Evolutionary conservation across 1,139 yeast genomes (phyloP).

Genomic region (Taiozyma onychis): DNA sequence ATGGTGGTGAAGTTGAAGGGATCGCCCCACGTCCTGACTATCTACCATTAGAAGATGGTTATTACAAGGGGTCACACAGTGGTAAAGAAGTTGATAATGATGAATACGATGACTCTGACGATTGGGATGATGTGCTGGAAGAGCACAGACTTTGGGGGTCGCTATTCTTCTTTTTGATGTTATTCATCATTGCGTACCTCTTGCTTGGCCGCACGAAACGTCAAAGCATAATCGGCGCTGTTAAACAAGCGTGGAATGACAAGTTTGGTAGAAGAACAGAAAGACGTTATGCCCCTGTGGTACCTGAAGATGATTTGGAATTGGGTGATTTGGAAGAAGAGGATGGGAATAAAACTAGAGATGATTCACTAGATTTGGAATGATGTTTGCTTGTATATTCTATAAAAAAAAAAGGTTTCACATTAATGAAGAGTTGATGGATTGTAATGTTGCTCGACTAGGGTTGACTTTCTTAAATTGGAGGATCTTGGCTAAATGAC

Average conservation of each 20-base stretch:
- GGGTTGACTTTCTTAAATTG: constrained; percentile 54
- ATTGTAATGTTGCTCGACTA: constrained; percentile 69
- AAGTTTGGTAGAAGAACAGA: constrained; percentile 3
- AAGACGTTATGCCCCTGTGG: constrained; percentile 2
- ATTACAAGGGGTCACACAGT: constrained; percentile 14
- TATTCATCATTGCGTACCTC: constrained; percentile 40
- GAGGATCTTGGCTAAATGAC: constrained; percentile 48
- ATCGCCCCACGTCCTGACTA: constrained; percentile 42
- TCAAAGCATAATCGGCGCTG: constrained; percentile 13
- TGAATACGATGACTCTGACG: constrained; percentile 24
- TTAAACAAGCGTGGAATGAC: constrained; percentile 10
- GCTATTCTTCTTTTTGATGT: constrained; percentile 38
- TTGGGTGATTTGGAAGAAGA: constrained; percentile 5
- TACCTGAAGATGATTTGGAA: constrained; percentile 3
- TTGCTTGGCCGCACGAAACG: constrained; percentile 41
- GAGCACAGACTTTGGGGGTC: constrained; percentile 57
- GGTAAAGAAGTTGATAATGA: constrained; percentile 25
- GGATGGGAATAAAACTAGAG: not conserved
- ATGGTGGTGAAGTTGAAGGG: constrained; percentile 49
- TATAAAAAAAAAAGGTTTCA: constrained; percentile 26
- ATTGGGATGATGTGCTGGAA: constrained; percentile 29
- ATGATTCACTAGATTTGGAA: not conserved
- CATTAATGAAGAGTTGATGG: constrained; percentile 46
- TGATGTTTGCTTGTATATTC: not conserved
- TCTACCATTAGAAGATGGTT: constrained; percentile 23